These are phyloP conservation scores for Albugo candida DNA, from an alignment of 352 stramenopile species.

Conservation along the genomic window DNA sequence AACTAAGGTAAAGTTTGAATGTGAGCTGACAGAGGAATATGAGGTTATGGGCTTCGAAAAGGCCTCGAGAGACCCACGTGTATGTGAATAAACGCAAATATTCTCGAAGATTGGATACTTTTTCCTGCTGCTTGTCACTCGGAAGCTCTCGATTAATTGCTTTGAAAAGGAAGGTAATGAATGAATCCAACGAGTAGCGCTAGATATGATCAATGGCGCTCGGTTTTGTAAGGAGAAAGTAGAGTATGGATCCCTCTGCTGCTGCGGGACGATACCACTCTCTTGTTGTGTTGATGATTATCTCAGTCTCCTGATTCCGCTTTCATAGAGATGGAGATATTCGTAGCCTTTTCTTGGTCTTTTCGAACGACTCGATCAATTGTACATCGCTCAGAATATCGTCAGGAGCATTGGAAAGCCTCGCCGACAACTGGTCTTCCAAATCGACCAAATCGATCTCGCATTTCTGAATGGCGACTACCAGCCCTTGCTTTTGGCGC, in stretches of 20 bases:
- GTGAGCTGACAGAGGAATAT: constrained; percentile 94
- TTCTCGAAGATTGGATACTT: constrained; percentile 84
- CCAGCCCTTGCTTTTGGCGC: constrained; percentile 84
- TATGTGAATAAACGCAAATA: constrained; percentile 92
- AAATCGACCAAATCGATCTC: constrained; percentile 94
- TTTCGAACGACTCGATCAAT: constrained; percentile 90
- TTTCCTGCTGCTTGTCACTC: constrained; percentile 79
- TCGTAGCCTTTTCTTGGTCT: constrained; percentile 92
- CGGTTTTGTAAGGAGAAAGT: constrained; percentile 93
- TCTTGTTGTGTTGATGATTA: constrained; percentile 88
- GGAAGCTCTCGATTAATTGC: constrained; percentile 78
- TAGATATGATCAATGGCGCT: constrained; percentile 96
- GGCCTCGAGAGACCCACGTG: constrained; percentile 88
- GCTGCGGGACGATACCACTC: constrained; percentile 89
- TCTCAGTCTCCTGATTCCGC: constrained; percentile 87
- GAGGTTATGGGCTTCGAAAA: constrained; percentile 94
- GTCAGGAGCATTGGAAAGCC: constrained; percentile 88
- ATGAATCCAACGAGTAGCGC: constrained; percentile 93
- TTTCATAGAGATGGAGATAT: constrained; percentile 91
- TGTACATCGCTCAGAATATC: constrained; percentile 93
- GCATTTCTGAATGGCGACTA: constrained; percentile 85
- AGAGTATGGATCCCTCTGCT: constrained; percentile 93
- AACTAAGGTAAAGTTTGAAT: too few relatives aligned
- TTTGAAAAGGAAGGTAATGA: constrained; percentile 95
- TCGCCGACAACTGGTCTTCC: constrained; percentile 90